Evolutionary conservation across 306 rosid species (phyloP), one percentile per base, ranked within the genome.

Genomic region (Cucurbita pepo): DNA sequence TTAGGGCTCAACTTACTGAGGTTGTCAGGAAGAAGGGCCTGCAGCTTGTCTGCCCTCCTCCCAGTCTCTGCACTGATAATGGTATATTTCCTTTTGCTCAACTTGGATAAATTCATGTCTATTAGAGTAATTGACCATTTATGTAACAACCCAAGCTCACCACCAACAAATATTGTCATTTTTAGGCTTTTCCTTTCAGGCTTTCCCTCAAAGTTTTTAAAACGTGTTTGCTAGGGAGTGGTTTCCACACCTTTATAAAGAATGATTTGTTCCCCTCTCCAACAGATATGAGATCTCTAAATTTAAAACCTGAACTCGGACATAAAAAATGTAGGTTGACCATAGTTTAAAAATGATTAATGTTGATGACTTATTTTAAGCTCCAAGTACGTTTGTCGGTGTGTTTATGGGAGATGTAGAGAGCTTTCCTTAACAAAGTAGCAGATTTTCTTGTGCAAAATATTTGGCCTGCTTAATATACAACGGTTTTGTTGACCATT

Each of bases 11-110:
- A 71, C 98, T 94, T 73, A 90, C 83, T 78, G 80, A 79, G 70
- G 84, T 90, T 79, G 98, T 83, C 78, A 80, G 79, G 82, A 87
- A 83, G 79, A 83, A 85, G 21, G 83, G 81, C 75, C 82, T 90
- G 77, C 87, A 81, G 72, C 90, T 94, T 58, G 84, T 90, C 45
- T 94, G 98, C 81, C 98, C 97, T 77, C 97, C 97, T 83, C 97
- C 96, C 78, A 81, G 81, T 73, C 98, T 94, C 74, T 94, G 98
- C 72, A 94, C 98, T 1, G 98, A 94, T 81, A 94, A 94, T 45
- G 98, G 98, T 90, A 61, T 37, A 85, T 83, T 74, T 83, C 8
- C 21, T 30, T 75, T 82, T 34, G 66, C 56, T 72, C 72, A 73
- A 40, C 54, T 62, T 50, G 51, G 8, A 65, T 65, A 48, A 8